These are phyloP conservation scores for Senna tora DNA, from an alignment of 306 rosid genomes.

Conservation along the genomic window DNA sequence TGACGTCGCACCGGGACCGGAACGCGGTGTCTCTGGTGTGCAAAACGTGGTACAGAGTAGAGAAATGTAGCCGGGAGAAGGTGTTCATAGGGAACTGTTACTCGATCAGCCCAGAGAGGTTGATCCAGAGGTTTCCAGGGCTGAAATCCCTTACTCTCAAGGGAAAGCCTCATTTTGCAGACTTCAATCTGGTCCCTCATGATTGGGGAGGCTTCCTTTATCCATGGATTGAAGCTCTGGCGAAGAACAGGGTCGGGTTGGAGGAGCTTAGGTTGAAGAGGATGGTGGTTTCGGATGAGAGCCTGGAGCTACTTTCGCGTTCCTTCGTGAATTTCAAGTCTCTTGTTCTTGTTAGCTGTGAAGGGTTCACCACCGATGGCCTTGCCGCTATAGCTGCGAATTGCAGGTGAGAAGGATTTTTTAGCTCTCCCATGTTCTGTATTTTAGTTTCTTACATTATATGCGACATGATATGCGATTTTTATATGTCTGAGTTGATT, in stretches of 20 bases:
- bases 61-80: conserved; percentile 64
- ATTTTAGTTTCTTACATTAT: neutral
- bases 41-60: conserved; percentile 81
- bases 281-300: conserved; percentile 88
- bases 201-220: conserved; percentile 81
- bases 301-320: conserved; percentile 81
- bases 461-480: too few species aligned
- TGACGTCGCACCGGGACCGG: conserved; percentile 70
- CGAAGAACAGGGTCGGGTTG: conserved; percentile 49
- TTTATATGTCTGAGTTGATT: neutral
- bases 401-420: conserved; percentile 46
- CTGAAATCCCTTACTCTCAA: conserved; percentile 74
- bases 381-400: conserved; percentile 67
- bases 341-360: conserved; percentile 74
- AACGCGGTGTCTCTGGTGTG: conserved; percentile 86
- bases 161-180: conserved; percentile 94
- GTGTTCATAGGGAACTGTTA: conserved; percentile 93
- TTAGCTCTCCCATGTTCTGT: neutral
- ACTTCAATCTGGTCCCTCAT: conserved; percentile 84
- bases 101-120: conserved; percentile 75
- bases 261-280: conserved; percentile 93
- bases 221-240: conserved; percentile 89
- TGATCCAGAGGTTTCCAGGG: conserved; percentile 70
- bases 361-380: conserved; percentile 77
- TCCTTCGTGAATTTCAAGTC: conserved; percentile 76